Conservation (phyloP, 176 grass and related monocot genomes). For the Hordeum marinum region DNA sequence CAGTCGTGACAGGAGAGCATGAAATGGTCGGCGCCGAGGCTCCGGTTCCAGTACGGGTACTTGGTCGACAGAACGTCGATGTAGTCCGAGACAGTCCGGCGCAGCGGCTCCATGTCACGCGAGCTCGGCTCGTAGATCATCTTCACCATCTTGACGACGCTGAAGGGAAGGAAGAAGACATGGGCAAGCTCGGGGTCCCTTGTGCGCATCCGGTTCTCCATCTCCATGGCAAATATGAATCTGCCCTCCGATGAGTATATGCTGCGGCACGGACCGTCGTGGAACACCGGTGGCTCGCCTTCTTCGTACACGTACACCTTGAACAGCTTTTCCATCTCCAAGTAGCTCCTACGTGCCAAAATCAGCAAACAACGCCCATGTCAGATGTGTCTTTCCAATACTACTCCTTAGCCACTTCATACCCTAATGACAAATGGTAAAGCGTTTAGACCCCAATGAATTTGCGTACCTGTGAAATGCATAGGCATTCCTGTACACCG, state of each 20-base stretch:
- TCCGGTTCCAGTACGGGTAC: constrained; percentile 84
- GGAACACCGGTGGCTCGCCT: constrained; percentile 94
- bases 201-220: constrained; percentile 43
- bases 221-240: constrained; percentile 82
- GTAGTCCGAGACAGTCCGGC: constrained; percentile 56
- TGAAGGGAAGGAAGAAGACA: constrained; percentile 84
- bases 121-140: constrained; percentile 51
- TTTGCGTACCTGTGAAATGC: no score
- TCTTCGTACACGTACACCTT: constrained; percentile 85
- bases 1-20: constrained; percentile 98
- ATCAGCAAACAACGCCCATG: neutral
- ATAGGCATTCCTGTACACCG: no score
- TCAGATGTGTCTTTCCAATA: no score
- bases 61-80: constrained; percentile 44
- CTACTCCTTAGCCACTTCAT: no score
- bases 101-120: constrained; percentile 55
- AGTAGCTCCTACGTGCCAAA: constrained; percentile 56
- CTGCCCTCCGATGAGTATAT: constrained; percentile 92
- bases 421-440: no score
- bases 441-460: no score
- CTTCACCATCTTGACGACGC: constrained; percentile 83
- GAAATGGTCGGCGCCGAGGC: constrained; percentile 78
- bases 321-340: constrained; percentile 86
- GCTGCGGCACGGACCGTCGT: constrained; percentile 81
- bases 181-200: constrained; percentile 51